phyloP scores from a whole-genome alignment of 1,284 basidiomycete species.

The Rhodotorula sp. region DNA sequence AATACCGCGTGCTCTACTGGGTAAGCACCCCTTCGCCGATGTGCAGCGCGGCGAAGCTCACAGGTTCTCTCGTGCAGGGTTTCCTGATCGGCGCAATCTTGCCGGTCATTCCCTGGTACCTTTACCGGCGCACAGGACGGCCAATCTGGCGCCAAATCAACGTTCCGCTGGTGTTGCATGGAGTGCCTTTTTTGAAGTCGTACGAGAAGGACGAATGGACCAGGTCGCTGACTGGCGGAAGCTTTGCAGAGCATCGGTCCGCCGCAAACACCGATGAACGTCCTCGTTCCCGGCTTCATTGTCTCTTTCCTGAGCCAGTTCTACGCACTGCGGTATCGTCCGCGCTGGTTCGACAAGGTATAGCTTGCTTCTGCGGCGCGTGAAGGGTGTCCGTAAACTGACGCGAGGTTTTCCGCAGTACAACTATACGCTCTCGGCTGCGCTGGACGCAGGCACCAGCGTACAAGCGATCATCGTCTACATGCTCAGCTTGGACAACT shows the following conservation, averaged over 20 bases:
- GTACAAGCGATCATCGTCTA: slow-evolving; percentile 46
- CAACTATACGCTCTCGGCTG: slow-evolving; percentile 40
- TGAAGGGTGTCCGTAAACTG: no score
- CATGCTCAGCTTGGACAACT: slow-evolving; percentile 36
- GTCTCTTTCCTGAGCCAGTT: slow-evolving; percentile 44
- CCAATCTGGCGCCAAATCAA: slow-evolving; percentile 41
- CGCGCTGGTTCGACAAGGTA: slow-evolving; percentile 47
- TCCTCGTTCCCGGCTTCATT: slow-evolving; percentile 44
- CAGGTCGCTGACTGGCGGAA: background rate
- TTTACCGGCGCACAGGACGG: slow-evolving; percentile 38
- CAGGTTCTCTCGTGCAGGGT: slow-evolving; percentile 33
- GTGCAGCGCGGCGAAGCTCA: background rate
- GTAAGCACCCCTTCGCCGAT: slow-evolving; percentile 6
- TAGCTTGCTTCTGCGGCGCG: background rate
- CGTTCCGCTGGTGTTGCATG: slow-evolving; percentile 45
- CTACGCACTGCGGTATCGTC: slow-evolving; percentile 42
- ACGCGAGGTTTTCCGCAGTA: slow-evolving; percentile 13
- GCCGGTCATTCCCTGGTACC: slow-evolving; percentile 44
- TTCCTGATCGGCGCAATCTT: slow-evolving; percentile 45
- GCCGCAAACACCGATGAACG: slow-evolving; percentile 46
- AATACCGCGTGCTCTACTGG: slow-evolving; percentile 44
- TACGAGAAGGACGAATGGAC: no score
- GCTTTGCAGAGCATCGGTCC: slow-evolving; percentile 38
- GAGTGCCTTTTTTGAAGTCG: slow-evolving; percentile 11
- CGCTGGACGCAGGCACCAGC: slow-evolving; percentile 45